These are phyloP conservation scores for Diaporthe citrichinensis DNA, from an alignment of 2,329 filamentous ascomycete genomes.

Conservation along the genomic window DNA sequence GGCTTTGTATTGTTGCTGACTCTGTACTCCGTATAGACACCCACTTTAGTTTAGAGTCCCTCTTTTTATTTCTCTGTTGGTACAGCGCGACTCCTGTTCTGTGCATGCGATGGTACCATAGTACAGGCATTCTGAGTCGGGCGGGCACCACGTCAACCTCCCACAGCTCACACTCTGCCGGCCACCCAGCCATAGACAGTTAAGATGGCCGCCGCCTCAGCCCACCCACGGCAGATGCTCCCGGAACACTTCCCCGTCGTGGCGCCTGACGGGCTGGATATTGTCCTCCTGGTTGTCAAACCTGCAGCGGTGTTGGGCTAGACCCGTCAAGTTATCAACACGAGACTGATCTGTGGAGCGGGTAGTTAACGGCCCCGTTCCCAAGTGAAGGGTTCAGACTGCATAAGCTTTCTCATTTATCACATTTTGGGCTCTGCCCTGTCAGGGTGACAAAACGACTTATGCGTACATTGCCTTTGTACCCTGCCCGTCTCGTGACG, in stretches of 20 bases:
- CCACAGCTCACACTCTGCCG: neutral
- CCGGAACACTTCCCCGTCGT: slow-evolving; percentile 9
- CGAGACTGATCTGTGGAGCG: slow-evolving; percentile 1
- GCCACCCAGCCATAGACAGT: slow-evolving; percentile 6
- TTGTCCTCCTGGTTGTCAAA: neutral
- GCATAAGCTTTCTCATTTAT: slow-evolving; percentile 1
- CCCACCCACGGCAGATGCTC: neutral
- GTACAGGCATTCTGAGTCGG: slow-evolving; percentile 26
- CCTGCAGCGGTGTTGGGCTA: neutral
- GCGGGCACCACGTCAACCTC: neutral
- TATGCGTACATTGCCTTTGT: no score
- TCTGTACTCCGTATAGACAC: neutral
- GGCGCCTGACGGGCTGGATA: no score
- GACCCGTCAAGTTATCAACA: neutral
- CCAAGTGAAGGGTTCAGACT: neutral
- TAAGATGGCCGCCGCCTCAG: neutral
- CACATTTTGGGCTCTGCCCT: slow-evolving; percentile 17
- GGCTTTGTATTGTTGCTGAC: neutral
- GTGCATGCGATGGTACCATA: neutral
- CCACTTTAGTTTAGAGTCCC: neutral
- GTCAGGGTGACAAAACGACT: no score
- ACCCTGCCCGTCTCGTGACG: neutral
- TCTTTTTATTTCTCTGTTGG: neutral
- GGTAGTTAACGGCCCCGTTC: slow-evolving; percentile 4
- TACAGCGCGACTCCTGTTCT: neutral